Evolutionary conservation across 2,329 filamentous ascomycete genomes (phyloP).

Genomic region (Lachnellula arida): DNA sequence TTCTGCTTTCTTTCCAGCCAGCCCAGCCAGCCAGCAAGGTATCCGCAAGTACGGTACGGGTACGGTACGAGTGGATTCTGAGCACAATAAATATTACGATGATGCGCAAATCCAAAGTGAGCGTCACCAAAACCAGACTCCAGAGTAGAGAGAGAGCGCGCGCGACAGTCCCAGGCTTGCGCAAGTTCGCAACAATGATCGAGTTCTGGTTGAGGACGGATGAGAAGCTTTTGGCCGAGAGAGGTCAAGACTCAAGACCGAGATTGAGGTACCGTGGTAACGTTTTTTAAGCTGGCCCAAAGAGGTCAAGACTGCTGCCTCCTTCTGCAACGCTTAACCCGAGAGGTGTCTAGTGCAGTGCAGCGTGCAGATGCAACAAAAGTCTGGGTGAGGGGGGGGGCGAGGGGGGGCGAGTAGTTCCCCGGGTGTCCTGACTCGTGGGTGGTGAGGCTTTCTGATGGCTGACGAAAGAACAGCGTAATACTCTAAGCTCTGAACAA

Average conservation of each 20-base stretch:
- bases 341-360: constrained; percentile 6
- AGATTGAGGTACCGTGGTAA: constrained; percentile 1
- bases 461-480: constrained; percentile 15
- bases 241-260: constrained; percentile 19
- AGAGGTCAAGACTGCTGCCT: no score
- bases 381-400: background rate
- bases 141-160: no score
- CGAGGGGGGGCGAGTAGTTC: background rate
- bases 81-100: no score
- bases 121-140: background rate
- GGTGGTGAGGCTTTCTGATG: no score
- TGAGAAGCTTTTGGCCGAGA: constrained; percentile 17
- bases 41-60: no score
- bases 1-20: no score
- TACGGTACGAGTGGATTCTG: no score
- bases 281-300: background rate
- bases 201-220: background rate
- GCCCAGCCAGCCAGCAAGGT: no score
- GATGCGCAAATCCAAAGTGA: no score
- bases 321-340: constrained; percentile 13
- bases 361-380: no score
- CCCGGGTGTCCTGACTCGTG: background rate
- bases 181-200: background rate
- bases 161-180: no score
- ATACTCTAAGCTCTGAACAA: no score